Base-by-base conservation (phyloP, 768 basidiomycete genomes). In the Boletus coccyginus region DNA sequence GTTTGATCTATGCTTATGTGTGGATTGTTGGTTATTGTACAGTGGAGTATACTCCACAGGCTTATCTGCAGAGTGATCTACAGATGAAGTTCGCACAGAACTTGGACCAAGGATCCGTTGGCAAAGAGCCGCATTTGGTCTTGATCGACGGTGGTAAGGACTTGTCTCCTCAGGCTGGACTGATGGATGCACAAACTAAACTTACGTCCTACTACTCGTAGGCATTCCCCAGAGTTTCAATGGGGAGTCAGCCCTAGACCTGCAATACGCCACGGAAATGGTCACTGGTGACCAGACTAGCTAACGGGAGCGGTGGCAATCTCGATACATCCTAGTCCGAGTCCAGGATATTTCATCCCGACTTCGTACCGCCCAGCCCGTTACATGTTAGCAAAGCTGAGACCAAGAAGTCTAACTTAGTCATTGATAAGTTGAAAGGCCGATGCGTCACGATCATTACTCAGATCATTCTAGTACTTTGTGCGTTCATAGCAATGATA, bases 71-170 rank as follows among this genome's bases (percentile, higher is more conserved):
- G 13, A 60, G 61, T 17, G 74, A 74, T 53, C 39, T 73, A n/a
- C 40, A 72, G 19, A 54, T 75, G 1, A 21, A 21, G 68, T 76
- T 74, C 39, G 71, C 72, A 5, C 52, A 9, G 40, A 62, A 58
- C 32, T 60, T n/a, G n/a, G n/a, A n/a, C 46, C 38, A 51, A 29
- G 1, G 64, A 63, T 29, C 62, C 4, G 33, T 61, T 29, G 72
- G 66, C 31, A 61, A 62, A 48, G 32, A 59, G 10, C 75, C 75
- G 10, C 43, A 51, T 27, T 24, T 75, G 44, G 63, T 68, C 24
- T 69, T 72, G 27, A 73, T 76, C 16, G 74, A 74, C 35, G 75
- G 75, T 16, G 74, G 73, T 74, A 56, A 50, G 56, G 13, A 13
- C 14, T 13, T 19, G 5, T 29, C 44, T 40, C 46, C 21, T 21